Conservation (phyloP, 148 eudicot species). For the Vaccinium corymbosum region DNA sequence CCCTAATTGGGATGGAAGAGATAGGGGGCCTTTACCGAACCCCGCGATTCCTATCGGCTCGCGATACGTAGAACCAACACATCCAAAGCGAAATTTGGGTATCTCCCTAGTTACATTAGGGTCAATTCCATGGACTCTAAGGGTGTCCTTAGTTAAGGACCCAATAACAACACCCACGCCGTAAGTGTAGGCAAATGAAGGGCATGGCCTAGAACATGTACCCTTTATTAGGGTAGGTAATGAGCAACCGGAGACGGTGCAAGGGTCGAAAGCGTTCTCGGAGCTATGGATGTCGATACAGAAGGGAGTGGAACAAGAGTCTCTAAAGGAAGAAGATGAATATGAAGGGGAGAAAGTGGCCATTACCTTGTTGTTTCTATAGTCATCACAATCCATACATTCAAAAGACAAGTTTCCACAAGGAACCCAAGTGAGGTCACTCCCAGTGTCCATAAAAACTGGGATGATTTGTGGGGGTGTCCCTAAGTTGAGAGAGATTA, state of each 20-base stretch:
- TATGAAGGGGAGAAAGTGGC: conserved; percentile 39
- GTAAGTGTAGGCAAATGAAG: conserved; percentile 53
- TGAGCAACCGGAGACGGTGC: conserved; percentile 53
- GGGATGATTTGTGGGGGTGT: conserved; percentile 54
- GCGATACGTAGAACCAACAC: conserved; percentile 43
- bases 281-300: conserved; percentile 54
- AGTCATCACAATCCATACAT: conserved; percentile 56
- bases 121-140: conserved; percentile 32
- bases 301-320: conserved; percentile 39
- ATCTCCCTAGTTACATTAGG: conserved; percentile 25
- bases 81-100: conserved; percentile 46
- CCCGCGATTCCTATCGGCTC: conserved; percentile 68
- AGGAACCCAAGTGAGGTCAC: conserved; percentile 72
- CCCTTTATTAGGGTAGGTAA: conserved; percentile 33
- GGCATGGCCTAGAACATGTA: conserved; percentile 62
- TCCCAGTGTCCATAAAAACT: conserved; percentile 61
- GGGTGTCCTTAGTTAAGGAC: conserved; percentile 45
- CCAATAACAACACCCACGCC: conserved; percentile 45
- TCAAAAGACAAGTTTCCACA: conserved; percentile 60
- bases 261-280: conserved; percentile 45
- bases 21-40: conserved; percentile 56
- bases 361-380: conserved; percentile 31
- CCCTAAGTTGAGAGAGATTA: conserved; percentile 53
- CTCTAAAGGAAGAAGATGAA: conserved; percentile 49
- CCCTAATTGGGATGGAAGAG: conserved; percentile 64